Percentiles rank a stretch among this genome's conserved stretches.
phyloP scores from a whole-genome alignment of 768 basidiomycete genomes.

The Agrocybe pediades region DNA sequence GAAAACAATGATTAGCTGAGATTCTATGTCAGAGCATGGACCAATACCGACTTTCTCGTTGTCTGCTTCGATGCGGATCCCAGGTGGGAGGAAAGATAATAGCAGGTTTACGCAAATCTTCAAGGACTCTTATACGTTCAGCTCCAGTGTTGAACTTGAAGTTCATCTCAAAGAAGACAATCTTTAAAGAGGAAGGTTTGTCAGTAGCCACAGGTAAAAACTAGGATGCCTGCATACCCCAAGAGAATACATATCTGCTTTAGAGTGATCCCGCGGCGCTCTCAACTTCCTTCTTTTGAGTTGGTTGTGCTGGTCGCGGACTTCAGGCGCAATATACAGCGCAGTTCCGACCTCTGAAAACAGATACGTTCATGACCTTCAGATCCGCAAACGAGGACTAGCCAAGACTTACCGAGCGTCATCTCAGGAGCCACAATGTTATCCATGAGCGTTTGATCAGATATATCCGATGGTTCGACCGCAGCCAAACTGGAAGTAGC shows the following conservation, averaged over 20 bases:
- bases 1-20: not conserved
- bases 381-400: not conserved
- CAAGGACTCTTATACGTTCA: conserved; percentile 84
- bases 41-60: conserved; percentile 58
- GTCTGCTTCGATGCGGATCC: conserved; percentile 59
- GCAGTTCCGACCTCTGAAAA: conserved; percentile 82
- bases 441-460: conserved; percentile 47
- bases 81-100: conserved; percentile 80
- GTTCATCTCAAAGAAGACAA: conserved; percentile 99
- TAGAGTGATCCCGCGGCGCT: conserved; percentile 76
- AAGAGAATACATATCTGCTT: conserved; percentile 94
- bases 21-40: not conserved
- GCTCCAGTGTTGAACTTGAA: conserved; percentile 78
- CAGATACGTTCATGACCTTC: not conserved
- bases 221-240: conserved; percentile 67
- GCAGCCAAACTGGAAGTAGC: conserved; percentile 82
- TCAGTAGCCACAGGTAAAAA: not conserved
- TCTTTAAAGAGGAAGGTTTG: conserved; percentile 41
- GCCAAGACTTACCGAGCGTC: conserved; percentile 60
- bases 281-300: conserved; percentile 47
- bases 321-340: conserved; percentile 92
- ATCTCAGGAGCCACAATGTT: conserved; percentile 47
- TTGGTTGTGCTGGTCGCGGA: conserved; percentile 33
- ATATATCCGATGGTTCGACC: conserved; percentile 72
- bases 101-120: conserved; percentile 69